phyloP scores from a whole-genome alignment of 2,329 filamentous ascomycete genomes.

The Amesomyces nigricolor region DNA sequence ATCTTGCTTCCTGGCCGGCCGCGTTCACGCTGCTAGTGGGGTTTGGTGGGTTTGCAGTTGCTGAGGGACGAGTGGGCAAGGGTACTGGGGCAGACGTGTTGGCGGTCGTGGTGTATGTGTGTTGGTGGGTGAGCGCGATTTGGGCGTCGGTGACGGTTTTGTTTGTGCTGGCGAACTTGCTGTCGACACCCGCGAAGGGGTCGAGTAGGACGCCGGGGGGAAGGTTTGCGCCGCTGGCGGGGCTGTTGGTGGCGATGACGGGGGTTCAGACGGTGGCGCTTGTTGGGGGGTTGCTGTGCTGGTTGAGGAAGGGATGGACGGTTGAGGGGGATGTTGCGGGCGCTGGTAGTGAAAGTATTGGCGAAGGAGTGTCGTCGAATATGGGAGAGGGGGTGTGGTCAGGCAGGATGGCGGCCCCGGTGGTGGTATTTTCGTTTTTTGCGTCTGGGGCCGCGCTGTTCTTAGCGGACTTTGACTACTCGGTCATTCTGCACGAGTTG shows the following conservation, averaged over 20 bases:
- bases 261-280: conserved; percentile 7
- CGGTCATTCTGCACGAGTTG: conserved; percentile 15
- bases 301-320: background rate
- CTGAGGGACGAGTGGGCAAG: background rate
- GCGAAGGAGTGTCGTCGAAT: background rate
- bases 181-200: background rate
- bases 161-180: conserved; percentile 3
- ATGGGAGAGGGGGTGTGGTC: background rate
- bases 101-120: conserved; percentile 7
- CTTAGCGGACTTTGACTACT: conserved; percentile 3
- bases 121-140: conserved; percentile 14
- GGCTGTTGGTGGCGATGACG: background rate
- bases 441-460: conserved; percentile 4
- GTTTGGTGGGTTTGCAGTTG: conserved; percentile 4
- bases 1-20: conserved; percentile 4
- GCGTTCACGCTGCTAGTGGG: conserved; percentile 5
- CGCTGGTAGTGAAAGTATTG: background rate
- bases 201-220: conserved; percentile 5
- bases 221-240: conserved; percentile 8
- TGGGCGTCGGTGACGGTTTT: conserved; percentile 4
- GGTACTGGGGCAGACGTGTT: background rate
- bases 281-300: conserved; percentile 6
- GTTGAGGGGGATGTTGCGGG: background rate
- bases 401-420: background rate
- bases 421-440: conserved; percentile 12